Conservation (phyloP, 2,329 filamentous ascomycete genomes). For the Fusarium secorum region DNA sequence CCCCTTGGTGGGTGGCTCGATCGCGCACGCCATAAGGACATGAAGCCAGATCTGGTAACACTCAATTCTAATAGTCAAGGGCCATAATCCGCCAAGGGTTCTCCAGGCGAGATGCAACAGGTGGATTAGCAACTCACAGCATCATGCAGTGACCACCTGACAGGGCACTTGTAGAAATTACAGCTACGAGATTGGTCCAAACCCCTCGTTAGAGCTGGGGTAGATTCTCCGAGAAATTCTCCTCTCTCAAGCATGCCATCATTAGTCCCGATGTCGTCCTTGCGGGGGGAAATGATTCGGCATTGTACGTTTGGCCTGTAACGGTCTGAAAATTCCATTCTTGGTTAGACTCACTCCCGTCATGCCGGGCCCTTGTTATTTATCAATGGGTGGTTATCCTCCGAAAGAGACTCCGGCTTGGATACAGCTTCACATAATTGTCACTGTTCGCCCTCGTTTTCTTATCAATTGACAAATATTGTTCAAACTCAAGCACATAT, state of each 20-base stretch:
- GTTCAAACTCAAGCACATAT: constrained; percentile 5
- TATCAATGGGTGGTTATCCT: neutral
- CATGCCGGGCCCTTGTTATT: constrained; percentile 5
- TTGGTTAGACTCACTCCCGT: constrained; percentile 23
- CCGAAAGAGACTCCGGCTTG: constrained; percentile 27
- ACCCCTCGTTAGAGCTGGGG: constrained; percentile 15
- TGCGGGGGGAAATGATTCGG: constrained; percentile 37
- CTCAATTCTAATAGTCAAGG: neutral
- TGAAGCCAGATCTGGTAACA: constrained; percentile 32
- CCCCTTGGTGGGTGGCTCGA: constrained; percentile 27
- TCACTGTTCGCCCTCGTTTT: neutral
- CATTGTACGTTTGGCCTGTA: constrained; percentile 19
- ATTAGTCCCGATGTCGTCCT: constrained; percentile 45
- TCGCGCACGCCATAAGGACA: constrained; percentile 38
- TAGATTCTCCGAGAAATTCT: constrained; percentile 45
- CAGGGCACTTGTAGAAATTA: neutral
- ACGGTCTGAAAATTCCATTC: constrained; percentile 24
- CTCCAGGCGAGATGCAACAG: neutral
- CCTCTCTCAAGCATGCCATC: constrained; percentile 38
- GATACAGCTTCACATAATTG: constrained; percentile 25
- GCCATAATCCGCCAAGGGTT: constrained; percentile 1
- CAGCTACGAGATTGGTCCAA: constrained; percentile 9
- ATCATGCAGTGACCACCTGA: neutral
- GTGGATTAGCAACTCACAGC: neutral
- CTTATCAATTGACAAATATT: constrained; percentile 2